Evolutionary conservation across 1,139 yeast genomes (phyloP), one percentile per base, ranked within the genome.

Genomic region (Nakaseomyces delphensis): DNA sequence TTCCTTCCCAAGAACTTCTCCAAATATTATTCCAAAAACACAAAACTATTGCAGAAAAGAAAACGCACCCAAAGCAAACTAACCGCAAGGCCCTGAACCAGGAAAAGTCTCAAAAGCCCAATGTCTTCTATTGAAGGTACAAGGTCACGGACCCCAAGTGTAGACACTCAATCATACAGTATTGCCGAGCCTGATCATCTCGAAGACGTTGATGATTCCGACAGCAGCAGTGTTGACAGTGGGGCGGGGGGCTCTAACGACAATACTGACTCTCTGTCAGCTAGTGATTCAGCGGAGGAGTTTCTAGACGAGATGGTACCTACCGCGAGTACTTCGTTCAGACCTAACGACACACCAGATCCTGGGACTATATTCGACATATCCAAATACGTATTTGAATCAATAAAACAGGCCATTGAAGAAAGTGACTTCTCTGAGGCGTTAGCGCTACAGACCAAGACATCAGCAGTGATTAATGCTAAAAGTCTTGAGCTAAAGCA

Each of bases 361-460:
- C 49, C 59, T 1, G 48, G 48, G n/a, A 52, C 60, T 4, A 51
- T 59, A 54, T 52, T 60, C 39, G 63, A 60, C 47, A 51, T 54
- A 3, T 51, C 63, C 5, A 55, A 53, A 31, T 58, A 49, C 39
- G 45, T 60, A n/a, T 57, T 57, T 40, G 56, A 57, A 14, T 55
- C 63, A 2, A 39, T 60, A 27, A 41, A 44, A 15, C 56, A 55
- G 21, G 46, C 63, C 2, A 47, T 59, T 3, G 54, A 59, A 23
- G 41, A 54, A n/a, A 53, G 55, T 3, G 62, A 58, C 44, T 59
- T 60, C 35, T 56, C 63, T 8, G 57, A 56, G 28, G 51, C 62
- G 4, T 40, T 59, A 14, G 52, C 62, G 2, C 41, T 55, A 20
- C 64, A 60, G 37, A 51, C 63, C 18, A 59, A 56, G 44, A 57